These are phyloP conservation scores for Aschersonia sp. DNA, from an alignment of 2,329 filamentous ascomycete species.

Conservation along the genomic window DNA sequence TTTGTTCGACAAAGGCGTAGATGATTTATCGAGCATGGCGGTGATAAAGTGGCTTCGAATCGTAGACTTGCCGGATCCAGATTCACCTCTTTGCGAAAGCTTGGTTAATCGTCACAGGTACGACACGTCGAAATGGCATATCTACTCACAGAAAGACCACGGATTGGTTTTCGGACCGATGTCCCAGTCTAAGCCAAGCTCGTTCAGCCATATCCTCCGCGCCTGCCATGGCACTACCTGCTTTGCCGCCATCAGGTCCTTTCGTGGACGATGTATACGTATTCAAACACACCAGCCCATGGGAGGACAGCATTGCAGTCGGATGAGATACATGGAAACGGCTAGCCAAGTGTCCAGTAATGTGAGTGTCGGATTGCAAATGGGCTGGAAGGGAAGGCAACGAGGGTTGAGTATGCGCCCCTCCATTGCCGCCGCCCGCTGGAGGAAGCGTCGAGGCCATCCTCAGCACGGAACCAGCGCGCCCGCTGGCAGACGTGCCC, in stretches of 20 bases:
- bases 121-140: conserved; percentile 2
- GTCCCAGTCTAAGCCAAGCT: conserved; percentile 72
- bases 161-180: conserved; percentile 85
- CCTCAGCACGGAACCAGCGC: conserved; percentile 18
- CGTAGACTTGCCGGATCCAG: conserved; percentile 90
- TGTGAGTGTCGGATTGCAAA: conserved; percentile 61
- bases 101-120: too few species aligned
- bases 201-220: conserved; percentile 83
- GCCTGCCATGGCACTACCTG: conserved; percentile 82
- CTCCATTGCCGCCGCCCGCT: conserved; percentile 32
- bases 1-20: conserved; percentile 85
- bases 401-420: conserved; percentile 68
- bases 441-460: conserved; percentile 48
- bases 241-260: conserved; percentile 78
- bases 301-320: conserved; percentile 77
- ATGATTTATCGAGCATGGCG: conserved; percentile 74
- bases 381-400: conserved; percentile 78
- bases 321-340: conserved; percentile 87
- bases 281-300: conserved; percentile 83
- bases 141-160: conserved; percentile 74
- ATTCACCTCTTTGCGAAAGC: conserved; percentile 58
- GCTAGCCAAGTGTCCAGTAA: conserved; percentile 70
- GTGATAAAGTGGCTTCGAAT: conserved; percentile 79
- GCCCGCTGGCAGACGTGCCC: neutral
- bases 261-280: conserved; percentile 84